A percentile compares a stretch with the other conserved stretches of the same genome.
These are phyloP conservation scores for Phanerochaete carnosa DNA, from an alignment of 768 basidiomycete species.

Conservation along the genomic window DNA sequence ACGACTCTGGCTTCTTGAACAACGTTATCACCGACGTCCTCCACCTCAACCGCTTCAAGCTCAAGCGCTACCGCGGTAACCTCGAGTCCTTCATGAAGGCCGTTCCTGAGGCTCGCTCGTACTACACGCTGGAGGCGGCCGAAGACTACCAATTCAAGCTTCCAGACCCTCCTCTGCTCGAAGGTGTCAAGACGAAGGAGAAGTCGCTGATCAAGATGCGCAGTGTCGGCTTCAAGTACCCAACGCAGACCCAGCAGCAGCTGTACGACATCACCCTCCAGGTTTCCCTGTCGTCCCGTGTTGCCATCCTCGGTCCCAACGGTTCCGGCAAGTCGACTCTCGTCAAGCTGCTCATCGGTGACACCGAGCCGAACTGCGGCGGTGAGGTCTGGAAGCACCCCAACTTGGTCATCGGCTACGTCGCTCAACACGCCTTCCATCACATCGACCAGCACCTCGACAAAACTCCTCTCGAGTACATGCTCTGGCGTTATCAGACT, in stretches of 20 bases:
- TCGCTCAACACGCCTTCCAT: slow-evolving; percentile 99
- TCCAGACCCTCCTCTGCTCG: slow-evolving; percentile 93
- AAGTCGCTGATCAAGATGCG: slow-evolving; percentile 97
- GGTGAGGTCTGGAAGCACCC: slow-evolving; percentile 99
- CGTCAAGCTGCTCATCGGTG: slow-evolving; percentile 95
- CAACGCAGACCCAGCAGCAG: slow-evolving; percentile 80
- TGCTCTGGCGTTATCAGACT: slow-evolving; percentile 99
- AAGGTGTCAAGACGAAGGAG: slow-evolving; percentile 99
- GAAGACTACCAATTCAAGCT: slow-evolving; percentile 99
- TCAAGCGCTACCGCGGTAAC: slow-evolving; percentile 93
- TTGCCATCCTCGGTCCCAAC: slow-evolving; percentile 97
- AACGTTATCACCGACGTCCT: slow-evolving; percentile 97
- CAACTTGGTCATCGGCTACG: slow-evolving; percentile 98
- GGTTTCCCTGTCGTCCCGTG: slow-evolving; percentile 98
- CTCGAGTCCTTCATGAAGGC: slow-evolving; percentile 90
- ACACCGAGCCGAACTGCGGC: slow-evolving; percentile 93
- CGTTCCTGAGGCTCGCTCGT: slow-evolving; percentile 96
- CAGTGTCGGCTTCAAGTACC: slow-evolving; percentile 97
- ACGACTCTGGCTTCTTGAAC: slow-evolving; percentile 97
- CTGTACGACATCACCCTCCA: slow-evolving; percentile 94
- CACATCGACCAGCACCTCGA: slow-evolving; percentile 98
- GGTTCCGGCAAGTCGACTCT: slow-evolving; percentile 98
- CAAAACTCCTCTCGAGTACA: slow-evolving; percentile 98
- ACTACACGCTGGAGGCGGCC: slow-evolving; percentile 92
- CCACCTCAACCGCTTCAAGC: slow-evolving; percentile 97